Percentiles rank a stretch among this genome's conserved stretches.
These are phyloP conservation scores for Saraca asoca DNA, from an alignment of 331 rosid species.

Conservation along the genomic window DNA sequence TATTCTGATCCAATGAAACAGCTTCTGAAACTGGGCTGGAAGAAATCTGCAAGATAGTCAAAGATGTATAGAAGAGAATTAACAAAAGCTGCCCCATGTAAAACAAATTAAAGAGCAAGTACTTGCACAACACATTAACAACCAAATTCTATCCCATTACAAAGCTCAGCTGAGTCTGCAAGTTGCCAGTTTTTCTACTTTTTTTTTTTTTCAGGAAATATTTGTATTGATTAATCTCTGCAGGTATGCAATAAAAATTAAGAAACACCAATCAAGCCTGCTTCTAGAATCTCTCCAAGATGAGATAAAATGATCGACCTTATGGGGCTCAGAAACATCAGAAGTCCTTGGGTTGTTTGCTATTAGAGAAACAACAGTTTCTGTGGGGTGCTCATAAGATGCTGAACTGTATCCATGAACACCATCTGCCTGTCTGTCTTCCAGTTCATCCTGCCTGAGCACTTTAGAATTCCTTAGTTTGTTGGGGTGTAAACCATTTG, in stretches of 20 bases:
- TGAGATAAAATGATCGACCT: slow-evolving; percentile 48
- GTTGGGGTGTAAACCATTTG: slow-evolving; percentile 55
- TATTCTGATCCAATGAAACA: slow-evolving; percentile 40
- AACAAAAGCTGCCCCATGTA: neutral
- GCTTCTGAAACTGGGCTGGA: slow-evolving; percentile 47
- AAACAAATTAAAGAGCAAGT: neutral
- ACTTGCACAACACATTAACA: neutral
- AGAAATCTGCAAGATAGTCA: slow-evolving; percentile 51
- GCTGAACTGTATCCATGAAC: slow-evolving; percentile 39
- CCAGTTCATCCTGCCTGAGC: slow-evolving; percentile 45
- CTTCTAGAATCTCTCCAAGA: slow-evolving; percentile 28
- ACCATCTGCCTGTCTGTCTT: slow-evolving; percentile 34
- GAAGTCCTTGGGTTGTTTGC: slow-evolving; percentile 45
- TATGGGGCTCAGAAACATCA: slow-evolving; percentile 45
- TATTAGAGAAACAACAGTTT: slow-evolving; percentile 39
- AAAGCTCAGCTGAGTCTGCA: slow-evolving; percentile 19
- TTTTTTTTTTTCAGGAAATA: neutral
- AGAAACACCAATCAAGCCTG: slow-evolving; percentile 4
- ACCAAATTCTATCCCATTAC: slow-evolving; percentile 23
- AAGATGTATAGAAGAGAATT: slow-evolving; percentile 26
- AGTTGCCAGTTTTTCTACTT: neutral
- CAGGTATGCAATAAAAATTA: neutral
- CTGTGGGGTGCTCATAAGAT: slow-evolving; percentile 41
- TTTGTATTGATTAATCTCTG: slow-evolving; percentile 1
- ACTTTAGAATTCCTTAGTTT: slow-evolving; percentile 49